Percentiles rank a stretch among this genome's conserved stretches.
Conservation (phyloP, 768 basidiomycete genomes). For the Leucosporidium yakuticum region DNA sequence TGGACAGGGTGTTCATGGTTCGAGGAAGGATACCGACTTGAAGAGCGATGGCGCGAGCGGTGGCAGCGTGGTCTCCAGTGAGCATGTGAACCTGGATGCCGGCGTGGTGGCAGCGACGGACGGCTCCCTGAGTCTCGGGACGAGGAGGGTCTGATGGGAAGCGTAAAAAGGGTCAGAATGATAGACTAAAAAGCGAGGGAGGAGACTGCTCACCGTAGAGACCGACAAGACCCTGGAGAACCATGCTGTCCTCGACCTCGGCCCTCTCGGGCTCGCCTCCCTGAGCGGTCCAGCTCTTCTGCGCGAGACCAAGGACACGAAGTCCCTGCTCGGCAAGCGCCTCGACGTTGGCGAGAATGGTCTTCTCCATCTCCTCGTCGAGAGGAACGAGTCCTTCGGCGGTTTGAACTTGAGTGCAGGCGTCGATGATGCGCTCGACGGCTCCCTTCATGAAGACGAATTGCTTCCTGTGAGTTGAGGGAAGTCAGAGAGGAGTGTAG, state of each 20-base stretch:
- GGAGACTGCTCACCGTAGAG: conserved; percentile 44
- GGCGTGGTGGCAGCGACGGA: conserved; percentile 52
- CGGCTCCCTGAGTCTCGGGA: conserved; percentile 53
- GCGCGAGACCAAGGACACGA: conserved; percentile 44
- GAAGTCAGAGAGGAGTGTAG: not conserved
- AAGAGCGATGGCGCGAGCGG: conserved; percentile 59
- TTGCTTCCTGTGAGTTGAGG: conserved; percentile 22
- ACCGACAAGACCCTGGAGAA: conserved; percentile 55
- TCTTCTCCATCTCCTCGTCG: conserved; percentile 36
- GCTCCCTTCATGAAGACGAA: conserved; percentile 42
- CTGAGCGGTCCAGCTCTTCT: conserved; percentile 43
- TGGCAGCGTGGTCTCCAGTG: conserved; percentile 54
- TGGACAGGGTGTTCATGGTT: conserved; percentile 20
- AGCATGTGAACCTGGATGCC: conserved; percentile 56
- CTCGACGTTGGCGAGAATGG: conserved; percentile 40
- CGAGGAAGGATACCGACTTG: conserved; percentile 42
- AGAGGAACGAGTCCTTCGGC: conserved; percentile 36
- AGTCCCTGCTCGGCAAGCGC: conserved; percentile 46
- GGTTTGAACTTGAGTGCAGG: conserved; percentile 44
- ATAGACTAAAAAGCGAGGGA: not conserved
- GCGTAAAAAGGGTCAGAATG: not conserved
- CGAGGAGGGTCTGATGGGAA: conserved; percentile 50
- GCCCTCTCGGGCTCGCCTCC: conserved; percentile 44
- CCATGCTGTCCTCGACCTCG: conserved; percentile 50
- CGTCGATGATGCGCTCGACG: conserved; percentile 49